Evolutionary conservation across 257 asterid species (phyloP), one percentile per base, ranked within the genome.

Genomic region (Leonotis leonurus): DNA sequence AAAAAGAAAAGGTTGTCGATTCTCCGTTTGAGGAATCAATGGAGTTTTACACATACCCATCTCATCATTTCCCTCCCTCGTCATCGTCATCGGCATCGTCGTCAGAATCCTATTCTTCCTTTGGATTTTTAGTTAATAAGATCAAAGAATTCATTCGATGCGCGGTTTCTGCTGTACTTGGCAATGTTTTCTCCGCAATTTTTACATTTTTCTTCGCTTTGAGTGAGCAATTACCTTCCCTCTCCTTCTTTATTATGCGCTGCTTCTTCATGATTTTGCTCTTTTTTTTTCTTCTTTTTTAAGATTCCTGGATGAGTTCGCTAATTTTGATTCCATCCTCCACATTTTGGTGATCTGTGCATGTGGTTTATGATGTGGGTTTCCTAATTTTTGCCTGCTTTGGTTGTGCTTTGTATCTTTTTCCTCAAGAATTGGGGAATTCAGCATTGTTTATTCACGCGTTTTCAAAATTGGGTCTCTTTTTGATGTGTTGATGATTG

Each of bases 191-290:
- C 76, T 89, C 97, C 18, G 95, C 95, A 20, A 79, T 92, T 72
- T 82, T 89, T 70, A 92, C 97, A 44, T 89, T 92, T 65, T 83
- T 89, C 94, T 89, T 89, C 66, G 97, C 99, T 33, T 69, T 83
- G 61, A 92, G 99, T 92, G 46, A 65, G 86, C 62, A 13, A 27
- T 70, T 17, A n/a, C 35, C 18, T 33, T 29, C 61, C 29, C 9
- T 14, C 37, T 1, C 14, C 12, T 7, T n/a, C 25, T 3, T n/a
- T n/a, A n/a, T n/a, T n/a, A n/a, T n/a, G n/a, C n/a, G n/a, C n/a
- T n/a, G n/a, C n/a, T n/a, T n/a, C n/a, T n/a, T n/a, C n/a, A n/a
- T n/a, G n/a, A n/a, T n/a, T n/a, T n/a, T 8, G 36, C 8, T 27
- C n/a, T 13, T 58, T 58, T 68, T 33, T 54, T 18, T 55, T 26